A percentile compares a stretch with the other conserved stretches of the same genome.
Evolutionary conservation across 2,329 filamentous ascomycete species (phyloP).

Genomic region (Cryphonectria naterciae): DNA sequence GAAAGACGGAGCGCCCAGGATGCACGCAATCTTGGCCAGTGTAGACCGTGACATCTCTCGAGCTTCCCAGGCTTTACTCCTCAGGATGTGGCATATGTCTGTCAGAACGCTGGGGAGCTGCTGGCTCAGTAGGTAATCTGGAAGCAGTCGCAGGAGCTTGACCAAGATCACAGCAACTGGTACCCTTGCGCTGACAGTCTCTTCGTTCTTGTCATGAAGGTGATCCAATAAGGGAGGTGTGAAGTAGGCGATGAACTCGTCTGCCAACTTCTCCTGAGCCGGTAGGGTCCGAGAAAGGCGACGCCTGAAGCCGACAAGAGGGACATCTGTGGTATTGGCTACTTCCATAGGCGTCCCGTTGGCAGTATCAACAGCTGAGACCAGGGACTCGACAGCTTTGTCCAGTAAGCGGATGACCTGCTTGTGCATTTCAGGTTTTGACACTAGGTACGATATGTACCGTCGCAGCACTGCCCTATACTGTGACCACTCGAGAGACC

Average conservation of each 20-base stretch:
- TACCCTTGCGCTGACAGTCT: conserved; percentile 89
- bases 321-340: conserved; percentile 36
- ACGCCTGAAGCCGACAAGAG: conserved; percentile 32
- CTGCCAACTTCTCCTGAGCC: conserved; percentile 65
- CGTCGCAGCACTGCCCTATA: conserved; percentile 83
- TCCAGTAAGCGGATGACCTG: conserved; percentile 81
- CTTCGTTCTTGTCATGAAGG: conserved; percentile 92
- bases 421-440: conserved; percentile 83
- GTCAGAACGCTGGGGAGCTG: conserved; percentile 83
- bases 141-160: conserved; percentile 82
- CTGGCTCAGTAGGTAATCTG: conserved; percentile 71
- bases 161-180: conserved; percentile 88
- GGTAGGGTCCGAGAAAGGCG: conserved; percentile 70
- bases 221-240: conserved; percentile 81
- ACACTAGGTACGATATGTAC: conserved; percentile 80
- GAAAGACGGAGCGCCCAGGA: conserved; percentile 82
- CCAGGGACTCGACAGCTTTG: conserved; percentile 78
- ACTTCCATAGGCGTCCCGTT: conserved; percentile 47
- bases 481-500: conserved; percentile 85
- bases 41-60: conserved; percentile 91
- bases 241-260: conserved; percentile 75
- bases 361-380: conserved; percentile 50
- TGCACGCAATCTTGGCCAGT: conserved; percentile 77
- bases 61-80: conserved; percentile 85
- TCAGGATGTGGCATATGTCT: conserved; percentile 89